Evolutionary conservation across 2,329 filamentous ascomycete genomes (phyloP), one percentile per base, ranked within the genome.

Genomic region (Pseudomassariella vexata): DNA sequence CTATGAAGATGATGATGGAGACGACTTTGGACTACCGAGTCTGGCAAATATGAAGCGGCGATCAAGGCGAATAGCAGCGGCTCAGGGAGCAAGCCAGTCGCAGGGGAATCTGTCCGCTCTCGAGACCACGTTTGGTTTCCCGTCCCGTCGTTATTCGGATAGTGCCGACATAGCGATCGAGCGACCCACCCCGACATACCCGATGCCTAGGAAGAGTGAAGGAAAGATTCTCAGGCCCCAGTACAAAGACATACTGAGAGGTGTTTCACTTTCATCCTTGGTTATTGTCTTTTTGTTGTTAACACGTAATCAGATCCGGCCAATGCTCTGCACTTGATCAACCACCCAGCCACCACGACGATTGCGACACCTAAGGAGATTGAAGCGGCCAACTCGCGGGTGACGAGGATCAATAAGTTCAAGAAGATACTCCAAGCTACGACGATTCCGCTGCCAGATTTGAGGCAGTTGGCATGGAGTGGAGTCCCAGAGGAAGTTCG

Each of bases 361-460:
- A 82, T 83, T 52, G 86, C 89, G 3, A 75, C 79, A 1, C 72
- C 81, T 2, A 96, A 94, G 55, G 87, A 95, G 53, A 68, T 82
- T 12, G 90, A 96, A 52, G 82, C 81, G 9, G 81, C 94, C 53
- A 89, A 85, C 35, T 84, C 89, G 26, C 79, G 87, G 38, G 92
- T 95, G 48, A 84, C 85, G 6, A 81, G 92, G 41, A 98, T 98
- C 56, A 95, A 98, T 63, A 96, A 96, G 55, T 98, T 98, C 65
- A 98, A 98, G 60, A 84, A 83, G 48, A 85, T 98, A 32, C 69
- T 98, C 6, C 92, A 98, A 62, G 79, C 90, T 15, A 95, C 86
- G 24, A 88, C 85, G 1, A 92, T 98, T 47, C 82, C 87, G 2
- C 63, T 96, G 3, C 68, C 82, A 12, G 90, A 96, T 32, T 70